phyloP scores from a whole-genome alignment of 257 asterid species.

The Sherardia arvensis region DNA sequence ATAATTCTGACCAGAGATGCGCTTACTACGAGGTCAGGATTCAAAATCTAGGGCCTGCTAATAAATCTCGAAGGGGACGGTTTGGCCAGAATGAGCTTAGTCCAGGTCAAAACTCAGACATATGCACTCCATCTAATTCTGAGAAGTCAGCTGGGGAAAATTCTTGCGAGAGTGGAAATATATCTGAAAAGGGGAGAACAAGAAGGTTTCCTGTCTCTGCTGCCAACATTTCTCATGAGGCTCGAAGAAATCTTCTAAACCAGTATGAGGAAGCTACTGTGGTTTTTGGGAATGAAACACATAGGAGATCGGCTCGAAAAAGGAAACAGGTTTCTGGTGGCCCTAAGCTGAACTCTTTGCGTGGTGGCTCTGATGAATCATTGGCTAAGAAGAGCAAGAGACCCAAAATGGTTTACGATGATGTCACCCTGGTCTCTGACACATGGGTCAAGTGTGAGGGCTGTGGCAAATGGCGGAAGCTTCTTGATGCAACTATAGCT shows the following conservation, averaged over 20 bases:
- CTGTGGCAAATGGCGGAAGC: constrained; percentile 96
- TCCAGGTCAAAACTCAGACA: constrained; percentile 26
- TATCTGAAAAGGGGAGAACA: constrained; percentile 25
- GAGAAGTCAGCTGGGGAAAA: constrained; percentile 25
- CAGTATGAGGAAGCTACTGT: constrained; percentile 36
- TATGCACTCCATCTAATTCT: constrained; percentile 22
- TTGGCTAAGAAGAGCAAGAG: constrained; percentile 29
- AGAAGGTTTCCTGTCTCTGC: constrained; percentile 19
- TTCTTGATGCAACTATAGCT: constrained; percentile 32
- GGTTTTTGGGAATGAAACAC: constrained; percentile 13
- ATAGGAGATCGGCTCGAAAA: constrained; percentile 21
- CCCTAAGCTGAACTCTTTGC: constrained; percentile 8
- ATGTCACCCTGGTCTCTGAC: constrained; percentile 38
- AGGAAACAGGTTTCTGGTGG: constrained; percentile 30
- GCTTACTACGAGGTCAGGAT: constrained; percentile 70
- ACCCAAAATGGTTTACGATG: constrained; percentile 23
- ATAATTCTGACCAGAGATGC: constrained; percentile 60
- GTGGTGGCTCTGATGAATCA: constrained; percentile 20
- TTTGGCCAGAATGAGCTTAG: constrained; percentile 49
- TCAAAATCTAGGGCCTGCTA: constrained; percentile 25
- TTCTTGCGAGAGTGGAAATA: constrained; percentile 11
- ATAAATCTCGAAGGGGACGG: constrained; percentile 55
- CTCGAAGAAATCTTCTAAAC: constrained; percentile 57
- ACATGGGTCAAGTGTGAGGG: constrained; percentile 97
- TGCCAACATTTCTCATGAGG: constrained; percentile 29